These are phyloP conservation scores for Cyberlindnera japonica DNA, from an alignment of 805 yeast genomes.

Conservation along the genomic window DNA sequence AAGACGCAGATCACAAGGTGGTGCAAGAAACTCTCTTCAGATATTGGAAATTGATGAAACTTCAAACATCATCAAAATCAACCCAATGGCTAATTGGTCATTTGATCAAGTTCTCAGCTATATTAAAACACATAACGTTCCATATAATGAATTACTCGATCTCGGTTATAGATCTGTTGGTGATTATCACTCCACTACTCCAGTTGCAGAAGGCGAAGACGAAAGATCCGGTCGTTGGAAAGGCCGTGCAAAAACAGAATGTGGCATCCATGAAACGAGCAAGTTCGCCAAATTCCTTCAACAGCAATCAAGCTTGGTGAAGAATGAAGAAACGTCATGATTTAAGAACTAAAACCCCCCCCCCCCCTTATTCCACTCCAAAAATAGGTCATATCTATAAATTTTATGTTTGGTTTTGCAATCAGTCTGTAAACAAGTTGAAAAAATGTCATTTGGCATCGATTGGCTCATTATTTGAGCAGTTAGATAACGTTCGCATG, in stretches of 20 bases:
- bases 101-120: slow-evolving; percentile 69
- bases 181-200: slow-evolving; percentile 91
- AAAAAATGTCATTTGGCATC: too few relatives aligned
- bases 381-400: background rate
- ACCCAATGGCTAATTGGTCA: slow-evolving; percentile 83
- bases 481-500: too few relatives aligned
- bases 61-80: slow-evolving; percentile 75
- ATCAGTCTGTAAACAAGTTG: too few relatives aligned
- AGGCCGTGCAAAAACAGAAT: slow-evolving; percentile 87
- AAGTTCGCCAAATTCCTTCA: slow-evolving; percentile 62
- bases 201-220: slow-evolving; percentile 88
- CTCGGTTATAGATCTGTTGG: slow-evolving; percentile 90
- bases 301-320: slow-evolving; percentile 7
- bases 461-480: too few relatives aligned
- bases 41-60: slow-evolving; percentile 72
- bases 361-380: background rate
- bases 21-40: slow-evolving; percentile 65
- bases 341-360: too few relatives aligned
- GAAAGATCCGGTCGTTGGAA: slow-evolving; percentile 98
- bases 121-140: slow-evolving; percentile 67
- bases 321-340: background rate
- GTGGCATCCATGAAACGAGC: slow-evolving; percentile 87
- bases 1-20: slow-evolving; percentile 87
- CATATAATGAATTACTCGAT: slow-evolving; percentile 80
- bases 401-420: too few relatives aligned